Evolutionary conservation across 1,284 basidiomycete species (phyloP), one percentile per base, ranked within the genome.

Genomic region (Somion occarium): DNA sequence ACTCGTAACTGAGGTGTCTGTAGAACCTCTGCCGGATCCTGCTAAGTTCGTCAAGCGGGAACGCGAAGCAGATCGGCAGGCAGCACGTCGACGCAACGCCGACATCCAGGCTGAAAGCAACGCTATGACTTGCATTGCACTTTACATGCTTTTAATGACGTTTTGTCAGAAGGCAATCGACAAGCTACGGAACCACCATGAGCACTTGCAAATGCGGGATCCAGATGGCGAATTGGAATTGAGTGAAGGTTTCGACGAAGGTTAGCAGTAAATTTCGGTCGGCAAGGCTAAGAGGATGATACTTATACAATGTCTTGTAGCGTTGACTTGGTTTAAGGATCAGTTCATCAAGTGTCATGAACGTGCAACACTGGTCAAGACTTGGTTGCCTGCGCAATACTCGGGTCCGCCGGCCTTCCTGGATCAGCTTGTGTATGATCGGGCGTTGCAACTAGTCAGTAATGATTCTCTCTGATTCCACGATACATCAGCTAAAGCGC

Each of bases 91-190:
- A 56, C 80, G 80, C 63, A 78, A 83, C 52, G 81, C 83, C 19
- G 86, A 87, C 58, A 74, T 82, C 61, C 85, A 89, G 61, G 85
- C 84, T 13, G 88, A 89, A 61, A 74, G 88, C 73, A 73, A 93
- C 59, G 85, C 88, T 71, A 79, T 94, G 71, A 88, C 87, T 0
- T 86, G 83, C 49, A 84, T 97, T 37, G 87, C 94, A 38, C 78
- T 99, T 49, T 98, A 98, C 72, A 87, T 98, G 74, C 88, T 94
- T 56, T 79, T 96, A 39, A 88, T 98, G 78, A 82, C 86, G 0
- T 98, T 98, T 68, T 83, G 94, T 52, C 91, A 95, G 69, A 89
- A 88, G 65, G 96, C 93, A 9, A 93, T 96, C 53, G 83, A 93
- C 59, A 79, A 78, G 61, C 71, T 91, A 54, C 72, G 82, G 52